Base-by-base conservation (phyloP, 2,329 filamentous ascomycete species). In the Colletotrichum caudatum region DNA sequence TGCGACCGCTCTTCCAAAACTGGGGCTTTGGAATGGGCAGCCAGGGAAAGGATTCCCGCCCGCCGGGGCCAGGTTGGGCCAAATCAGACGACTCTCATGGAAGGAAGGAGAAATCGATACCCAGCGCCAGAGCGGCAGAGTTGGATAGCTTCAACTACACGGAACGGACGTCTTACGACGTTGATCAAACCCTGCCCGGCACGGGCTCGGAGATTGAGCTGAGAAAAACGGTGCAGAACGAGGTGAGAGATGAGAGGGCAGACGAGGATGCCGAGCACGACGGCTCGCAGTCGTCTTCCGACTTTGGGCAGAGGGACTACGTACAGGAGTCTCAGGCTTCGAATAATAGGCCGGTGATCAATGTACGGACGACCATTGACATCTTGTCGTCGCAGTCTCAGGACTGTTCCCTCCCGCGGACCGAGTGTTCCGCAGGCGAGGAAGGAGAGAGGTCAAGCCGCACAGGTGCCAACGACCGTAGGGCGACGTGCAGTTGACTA, bases 1-100 rank as follows among this genome's bases (percentile, higher is more conserved):
- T 80, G 46, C 75, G 78, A 0, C 79, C 80, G 8, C 76, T 81
- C 16, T 78, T 80, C 66, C 79, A 78, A 41, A 67, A 59, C 50
- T 75, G 76, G 41, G 76, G 75, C 7, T 74, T 79, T 41, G 75
- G 76, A 41, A 62, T 73, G 69, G 63, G 63, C 29, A 54, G 51
- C 37, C 66, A 72, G 20, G 70, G 59, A 51, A 75, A 70, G 23
- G 65, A 61, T 29, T 73, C 72, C 29, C 59, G 64, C 12, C 69
- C 70, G 7, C 60, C 69, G 6, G 54, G 59, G 2, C 39, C 61
- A 3, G 56, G 54, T 33, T 74, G 60, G 56, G 37, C 20, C n/a
- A 64, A 69, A 7, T 39, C 56, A 20, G 51, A 20, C n/a, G 58
- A 48, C 2, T 48, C 33, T 14, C 35, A 54, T 5, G 57, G 46